Evolutionary conservation across 2,329 filamentous ascomycete species (phyloP), one percentile per base, ranked within the genome.

Genomic region (Epicoccum nigrum): DNA sequence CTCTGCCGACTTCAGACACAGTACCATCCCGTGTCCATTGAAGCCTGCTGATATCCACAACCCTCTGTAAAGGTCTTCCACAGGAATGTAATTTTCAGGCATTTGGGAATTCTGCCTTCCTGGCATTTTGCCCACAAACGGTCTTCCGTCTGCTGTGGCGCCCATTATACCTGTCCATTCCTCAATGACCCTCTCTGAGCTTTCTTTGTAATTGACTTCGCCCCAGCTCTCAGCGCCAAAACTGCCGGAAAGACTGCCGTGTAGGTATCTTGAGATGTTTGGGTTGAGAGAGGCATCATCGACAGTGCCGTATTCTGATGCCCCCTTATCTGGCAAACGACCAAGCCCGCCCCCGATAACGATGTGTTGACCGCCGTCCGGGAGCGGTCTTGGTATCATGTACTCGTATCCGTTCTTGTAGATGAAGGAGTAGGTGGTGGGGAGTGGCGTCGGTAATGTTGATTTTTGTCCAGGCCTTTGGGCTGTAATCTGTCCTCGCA

Each of bases 21-120:
- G 68, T 1, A 85, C 85, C 86, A 87, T 88, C 0, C 85, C 68
- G 65, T 88, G 84, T 1, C 86, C 86, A 56, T 86, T 85, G 56
- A 88, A 88, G 5, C 83, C 79, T 3, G 81, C 83, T 25, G 79
- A 76, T 1, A 85, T 73, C 76, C 81, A 86, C 17, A 87, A 62
- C 1, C 78, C 76, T 4, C 70, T 16, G 4, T 13, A 6, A 7
- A 34, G 21, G 2, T 30, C 19, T 12, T 13, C 16, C 11, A 56
- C 16, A 16, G 17, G 3, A 9, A 31, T 9, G 8, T 28, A 3
- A 3, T 6, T 28, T 1, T 27, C 21, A 4, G 28, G 16, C 21
- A 40, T 20, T 11, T 13, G 15, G 9, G 23, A 20, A 27, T 21
- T 17, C 15, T 16, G 48, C 35, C 67, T 66, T 2, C 68, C 73